These are phyloP conservation scores for Rutstroemia sp. DNA, from an alignment of 2,329 filamentous ascomycete species.

Conservation along the genomic window DNA sequence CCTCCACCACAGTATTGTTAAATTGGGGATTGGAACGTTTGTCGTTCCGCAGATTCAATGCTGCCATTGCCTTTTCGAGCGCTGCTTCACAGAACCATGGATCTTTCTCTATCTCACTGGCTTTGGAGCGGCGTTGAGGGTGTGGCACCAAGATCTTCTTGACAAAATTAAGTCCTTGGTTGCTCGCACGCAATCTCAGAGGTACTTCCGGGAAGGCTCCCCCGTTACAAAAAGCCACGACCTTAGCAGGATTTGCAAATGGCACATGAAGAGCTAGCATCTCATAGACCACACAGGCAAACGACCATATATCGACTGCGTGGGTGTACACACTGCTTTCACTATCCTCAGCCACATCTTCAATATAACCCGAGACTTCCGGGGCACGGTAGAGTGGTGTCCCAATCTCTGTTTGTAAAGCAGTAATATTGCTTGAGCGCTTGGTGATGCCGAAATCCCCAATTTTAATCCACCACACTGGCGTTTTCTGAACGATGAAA, in stretches of 20 bases:
- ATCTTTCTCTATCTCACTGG: neutral
- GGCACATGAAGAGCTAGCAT: neutral
- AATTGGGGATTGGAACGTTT: too few species aligned
- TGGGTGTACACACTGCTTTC: neutral
- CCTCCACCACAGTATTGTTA: too few species aligned
- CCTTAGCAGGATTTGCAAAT: neutral
- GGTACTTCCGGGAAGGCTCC: neutral
- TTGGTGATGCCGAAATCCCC: slow-evolving; percentile 35
- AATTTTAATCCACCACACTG: slow-evolving; percentile 34
- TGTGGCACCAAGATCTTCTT: neutral
- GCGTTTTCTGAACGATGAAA: neutral
- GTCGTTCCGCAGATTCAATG: too few species aligned
- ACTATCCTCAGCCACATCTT: too few species aligned
- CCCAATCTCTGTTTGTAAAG: slow-evolving; percentile 1
- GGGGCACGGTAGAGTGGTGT: slow-evolving; percentile 17
- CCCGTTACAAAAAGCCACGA: neutral
- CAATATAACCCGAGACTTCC: slow-evolving; percentile 7
- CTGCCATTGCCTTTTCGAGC: too few species aligned
- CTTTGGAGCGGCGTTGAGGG: neutral
- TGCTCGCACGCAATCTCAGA: neutral
- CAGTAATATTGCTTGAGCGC: slow-evolving; percentile 8
- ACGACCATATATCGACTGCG: neutral
- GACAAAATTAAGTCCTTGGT: neutral
- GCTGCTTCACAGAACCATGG: neutral
- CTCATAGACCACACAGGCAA: neutral